These are phyloP conservation scores for Phalaenopsis aphrodite DNA, from an alignment of 106 monocot genomes.

Conservation along the genomic window DNA sequence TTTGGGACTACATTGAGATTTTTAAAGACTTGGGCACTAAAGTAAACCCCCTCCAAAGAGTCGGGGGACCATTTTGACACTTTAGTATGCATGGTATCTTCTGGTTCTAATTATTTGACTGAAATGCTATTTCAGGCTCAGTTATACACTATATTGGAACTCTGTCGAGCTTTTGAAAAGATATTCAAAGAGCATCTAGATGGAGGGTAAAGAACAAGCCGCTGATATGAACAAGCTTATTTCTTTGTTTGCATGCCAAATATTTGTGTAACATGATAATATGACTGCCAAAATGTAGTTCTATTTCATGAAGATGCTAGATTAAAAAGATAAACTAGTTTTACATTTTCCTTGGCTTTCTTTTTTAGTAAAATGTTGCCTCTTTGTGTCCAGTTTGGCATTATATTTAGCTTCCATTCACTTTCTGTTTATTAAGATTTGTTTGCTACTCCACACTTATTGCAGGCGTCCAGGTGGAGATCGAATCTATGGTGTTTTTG, in stretches of 20 bases:
- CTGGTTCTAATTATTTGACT: neutral
- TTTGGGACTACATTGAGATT: no score
- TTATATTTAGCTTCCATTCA: neutral
- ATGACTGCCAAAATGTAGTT: neutral
- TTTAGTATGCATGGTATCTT: neutral
- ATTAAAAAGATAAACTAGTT: neutral
- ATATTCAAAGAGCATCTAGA: constrained; percentile 63
- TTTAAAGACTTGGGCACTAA: no score
- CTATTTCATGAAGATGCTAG: no score
- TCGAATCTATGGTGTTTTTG: constrained; percentile 54
- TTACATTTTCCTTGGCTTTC: neutral
- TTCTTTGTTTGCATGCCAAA: neutral
- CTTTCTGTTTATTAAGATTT: neutral
- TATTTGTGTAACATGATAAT: neutral
- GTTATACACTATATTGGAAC: constrained; percentile 51
- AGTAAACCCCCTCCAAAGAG: no score
- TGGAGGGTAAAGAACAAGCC: constrained; percentile 37
- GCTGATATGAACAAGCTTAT: neutral
- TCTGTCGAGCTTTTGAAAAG: constrained; percentile 58
- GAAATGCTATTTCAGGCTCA: constrained; percentile 31
- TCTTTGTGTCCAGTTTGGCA: neutral
- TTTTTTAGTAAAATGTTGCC: neutral
- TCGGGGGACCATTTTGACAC: no score
- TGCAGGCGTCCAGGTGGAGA: constrained; percentile 49
- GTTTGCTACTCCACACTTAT: neutral